Conservation (phyloP, 345 rosid species). For the Salix caprea region DNA sequence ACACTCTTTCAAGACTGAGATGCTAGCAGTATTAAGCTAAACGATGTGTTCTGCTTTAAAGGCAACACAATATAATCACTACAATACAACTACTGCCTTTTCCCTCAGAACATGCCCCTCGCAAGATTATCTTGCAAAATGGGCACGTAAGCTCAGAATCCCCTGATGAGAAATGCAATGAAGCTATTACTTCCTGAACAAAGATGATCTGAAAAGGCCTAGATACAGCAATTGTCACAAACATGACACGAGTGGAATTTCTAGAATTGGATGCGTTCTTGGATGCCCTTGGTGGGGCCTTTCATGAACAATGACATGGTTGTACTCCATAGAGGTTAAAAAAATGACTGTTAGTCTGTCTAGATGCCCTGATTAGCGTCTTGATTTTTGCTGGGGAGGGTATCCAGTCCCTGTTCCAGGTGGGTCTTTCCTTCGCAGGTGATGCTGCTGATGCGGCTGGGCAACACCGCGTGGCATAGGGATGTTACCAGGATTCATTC, state of each 20-base stretch:
- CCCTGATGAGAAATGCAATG: background rate
- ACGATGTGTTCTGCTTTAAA: background rate
- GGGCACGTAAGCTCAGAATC: background rate
- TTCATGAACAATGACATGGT: background rate
- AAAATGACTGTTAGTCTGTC: background rate
- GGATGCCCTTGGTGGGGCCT: background rate
- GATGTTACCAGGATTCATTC: constrained; percentile 71
- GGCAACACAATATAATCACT: background rate
- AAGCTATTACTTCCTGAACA: background rate
- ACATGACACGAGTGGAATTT: background rate
- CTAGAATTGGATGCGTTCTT: background rate
- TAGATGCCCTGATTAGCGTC: constrained; percentile 50
- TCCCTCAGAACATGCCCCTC: background rate
- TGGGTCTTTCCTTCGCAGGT: constrained; percentile 80
- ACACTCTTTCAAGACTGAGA: background rate
- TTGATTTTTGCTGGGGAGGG: constrained; percentile 79
- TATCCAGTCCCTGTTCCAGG: constrained; percentile 75
- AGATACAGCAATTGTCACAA: background rate
- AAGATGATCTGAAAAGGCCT: background rate
- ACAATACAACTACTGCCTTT: background rate
- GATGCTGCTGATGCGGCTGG: constrained; percentile 69
- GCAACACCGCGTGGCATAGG: constrained; percentile 71
- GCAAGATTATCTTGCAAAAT: background rate
- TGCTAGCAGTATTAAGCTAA: background rate
- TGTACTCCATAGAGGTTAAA: background rate